Percentiles rank a stretch among this genome's conserved stretches.
Evolutionary conservation across 2,329 filamentous ascomycete species (phyloP).

Genomic region (Sordariomycetes sp.): DNA sequence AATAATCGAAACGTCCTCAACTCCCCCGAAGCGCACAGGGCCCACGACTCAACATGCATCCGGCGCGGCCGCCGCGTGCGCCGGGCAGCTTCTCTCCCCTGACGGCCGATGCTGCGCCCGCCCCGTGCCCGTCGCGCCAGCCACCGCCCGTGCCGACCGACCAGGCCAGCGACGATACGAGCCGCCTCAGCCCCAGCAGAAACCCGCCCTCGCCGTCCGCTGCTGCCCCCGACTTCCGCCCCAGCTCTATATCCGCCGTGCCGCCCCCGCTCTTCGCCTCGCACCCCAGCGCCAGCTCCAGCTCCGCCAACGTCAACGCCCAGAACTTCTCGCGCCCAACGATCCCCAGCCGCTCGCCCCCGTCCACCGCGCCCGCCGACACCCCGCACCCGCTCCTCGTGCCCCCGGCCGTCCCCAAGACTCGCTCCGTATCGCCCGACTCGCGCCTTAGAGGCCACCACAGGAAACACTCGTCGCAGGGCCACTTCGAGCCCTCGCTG

Average conservation of each 20-base stretch:
- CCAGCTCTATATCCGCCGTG: slow-evolving; percentile 25
- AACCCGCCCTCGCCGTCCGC: slow-evolving; percentile 13
- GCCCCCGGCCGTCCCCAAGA: slow-evolving; percentile 13
- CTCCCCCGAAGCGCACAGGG: not conserved
- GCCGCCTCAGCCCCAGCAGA: slow-evolving; percentile 6
- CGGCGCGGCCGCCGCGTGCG: slow-evolving; percentile 33
- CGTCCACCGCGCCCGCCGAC: slow-evolving; percentile 4
- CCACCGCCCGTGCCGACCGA: slow-evolving; percentile 1
- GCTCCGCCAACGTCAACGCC: slow-evolving; percentile 33
- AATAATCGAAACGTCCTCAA: not conserved
- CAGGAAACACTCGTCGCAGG: slow-evolving; percentile 62
- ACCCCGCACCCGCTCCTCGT: slow-evolving; percentile 14
- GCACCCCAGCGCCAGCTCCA: slow-evolving; percentile 36
- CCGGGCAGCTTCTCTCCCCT: slow-evolving; percentile 48
- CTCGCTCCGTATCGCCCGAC: slow-evolving; percentile 12
- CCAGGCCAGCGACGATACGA: slow-evolving; percentile 1
- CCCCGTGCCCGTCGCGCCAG: slow-evolving; percentile 1
- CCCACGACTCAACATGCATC: slow-evolving; percentile 28
- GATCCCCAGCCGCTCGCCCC: slow-evolving; percentile 14
- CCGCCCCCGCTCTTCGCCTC: slow-evolving; percentile 28
- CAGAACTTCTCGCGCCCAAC: slow-evolving; percentile 49
- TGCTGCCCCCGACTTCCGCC: slow-evolving; percentile 8
- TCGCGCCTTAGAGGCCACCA: slow-evolving; percentile 32
- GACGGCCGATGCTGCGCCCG: slow-evolving; percentile 13
- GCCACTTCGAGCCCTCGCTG: slow-evolving; percentile 65